Conservation (phyloP, 1,284 basidiomycete genomes). For the Somion occarium region DNA sequence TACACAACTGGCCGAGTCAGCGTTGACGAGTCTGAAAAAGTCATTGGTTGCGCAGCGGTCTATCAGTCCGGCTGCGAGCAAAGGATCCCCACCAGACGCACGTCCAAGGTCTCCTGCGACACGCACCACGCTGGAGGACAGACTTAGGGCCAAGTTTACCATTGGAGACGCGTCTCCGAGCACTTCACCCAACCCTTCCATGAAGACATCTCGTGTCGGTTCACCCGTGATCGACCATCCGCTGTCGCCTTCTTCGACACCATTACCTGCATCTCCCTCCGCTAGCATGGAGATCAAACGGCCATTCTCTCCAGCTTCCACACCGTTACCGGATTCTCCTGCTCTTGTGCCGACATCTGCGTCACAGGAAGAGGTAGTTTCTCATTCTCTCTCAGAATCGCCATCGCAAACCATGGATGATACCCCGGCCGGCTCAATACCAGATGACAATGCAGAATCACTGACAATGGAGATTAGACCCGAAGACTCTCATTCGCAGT, state of each 20-base stretch:
- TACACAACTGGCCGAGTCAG: slow-evolving; percentile 53
- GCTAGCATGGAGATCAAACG: slow-evolving; percentile 15
- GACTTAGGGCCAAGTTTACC: slow-evolving; percentile 56
- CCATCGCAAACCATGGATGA: background rate
- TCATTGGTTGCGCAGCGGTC: slow-evolving; percentile 52
- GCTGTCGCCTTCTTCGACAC: slow-evolving; percentile 29
- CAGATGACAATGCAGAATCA: background rate
- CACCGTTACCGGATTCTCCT: slow-evolving; percentile 44
- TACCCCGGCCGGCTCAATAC: background rate
- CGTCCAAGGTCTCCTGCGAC: slow-evolving; percentile 14
- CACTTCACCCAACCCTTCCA: slow-evolving; percentile 39
- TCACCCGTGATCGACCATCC: slow-evolving; percentile 29
- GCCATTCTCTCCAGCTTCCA: slow-evolving; percentile 38
- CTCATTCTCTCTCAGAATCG: background rate
- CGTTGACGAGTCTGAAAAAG: slow-evolving; percentile 56
- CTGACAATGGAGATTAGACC: background rate
- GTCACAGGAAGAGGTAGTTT: background rate
- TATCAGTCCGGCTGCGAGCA: slow-evolving; percentile 30
- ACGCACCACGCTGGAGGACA: slow-evolving; percentile 57
- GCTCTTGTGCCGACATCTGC: slow-evolving; percentile 12
- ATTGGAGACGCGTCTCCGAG: slow-evolving; percentile 48
- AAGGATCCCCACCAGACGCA: slow-evolving; percentile 3
- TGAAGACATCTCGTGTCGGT: slow-evolving; percentile 38
- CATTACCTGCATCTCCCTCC: slow-evolving; percentile 34
- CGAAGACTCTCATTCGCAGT: background rate